phyloP scores from a whole-genome alignment of 352 stramenopile genomes.

The Phytopythium sindhum region DNA sequence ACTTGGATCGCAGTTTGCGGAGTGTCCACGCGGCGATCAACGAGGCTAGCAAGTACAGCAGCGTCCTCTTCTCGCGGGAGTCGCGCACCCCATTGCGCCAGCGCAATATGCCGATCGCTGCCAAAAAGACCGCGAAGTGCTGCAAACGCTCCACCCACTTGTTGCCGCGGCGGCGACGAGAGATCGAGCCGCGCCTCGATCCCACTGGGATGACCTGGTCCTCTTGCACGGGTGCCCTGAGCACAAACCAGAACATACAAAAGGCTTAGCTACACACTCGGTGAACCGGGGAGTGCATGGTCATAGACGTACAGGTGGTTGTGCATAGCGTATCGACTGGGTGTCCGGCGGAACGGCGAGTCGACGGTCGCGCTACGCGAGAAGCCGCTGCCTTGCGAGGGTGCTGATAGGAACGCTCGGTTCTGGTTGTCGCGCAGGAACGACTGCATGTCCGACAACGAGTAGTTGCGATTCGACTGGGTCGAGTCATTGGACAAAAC shows the following conservation, averaged over 20 bases:
- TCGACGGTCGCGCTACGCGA: constrained; percentile 41
- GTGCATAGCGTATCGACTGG: constrained; percentile 55
- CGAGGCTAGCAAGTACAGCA: constrained; percentile 65
- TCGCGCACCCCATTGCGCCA: constrained; percentile 50
- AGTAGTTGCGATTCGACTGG: constrained; percentile 82
- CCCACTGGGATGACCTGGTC: constrained; percentile 23
- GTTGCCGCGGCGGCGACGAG: constrained; percentile 18
- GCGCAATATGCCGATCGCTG: constrained; percentile 37
- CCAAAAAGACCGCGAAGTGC: constrained; percentile 31
- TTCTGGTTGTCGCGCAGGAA: constrained; percentile 48
- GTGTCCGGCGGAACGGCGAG: constrained; percentile 46
- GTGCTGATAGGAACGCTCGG: constrained; percentile 51
- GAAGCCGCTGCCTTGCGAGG: constrained; percentile 27
- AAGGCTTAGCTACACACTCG: background rate
- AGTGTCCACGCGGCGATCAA: constrained; percentile 60
- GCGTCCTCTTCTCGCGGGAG: constrained; percentile 43
- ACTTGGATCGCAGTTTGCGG: constrained; percentile 39
- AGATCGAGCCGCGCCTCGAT: constrained; percentile 24
- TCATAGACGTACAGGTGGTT: constrained; percentile 25
- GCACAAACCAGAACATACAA: background rate
- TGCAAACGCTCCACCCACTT: constrained; percentile 36
- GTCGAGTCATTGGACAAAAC: background rate
- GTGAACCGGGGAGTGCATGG: background rate
- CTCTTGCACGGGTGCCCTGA: constrained; percentile 63
- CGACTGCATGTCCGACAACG: constrained; percentile 80